Percentiles rank a stretch among this genome's conserved stretches.
Evolutionary conservation across 192 early-diverging fungal genomes (phyloP).

Genomic region (Mortierella alpina): DNA sequence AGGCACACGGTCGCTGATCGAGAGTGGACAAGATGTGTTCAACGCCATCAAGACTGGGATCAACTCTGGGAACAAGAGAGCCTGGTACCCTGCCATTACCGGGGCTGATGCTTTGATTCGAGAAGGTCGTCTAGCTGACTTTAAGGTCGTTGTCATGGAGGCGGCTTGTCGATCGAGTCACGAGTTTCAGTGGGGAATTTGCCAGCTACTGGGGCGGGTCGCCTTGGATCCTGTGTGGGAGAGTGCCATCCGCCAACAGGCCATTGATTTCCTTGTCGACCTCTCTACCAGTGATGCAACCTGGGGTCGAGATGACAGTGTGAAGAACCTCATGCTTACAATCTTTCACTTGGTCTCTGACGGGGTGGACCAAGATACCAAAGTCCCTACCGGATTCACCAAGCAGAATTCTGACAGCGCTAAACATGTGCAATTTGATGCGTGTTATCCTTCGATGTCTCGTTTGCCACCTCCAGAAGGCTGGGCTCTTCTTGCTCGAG

Average conservation of each 20-base stretch:
- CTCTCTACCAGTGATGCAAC: neutral
- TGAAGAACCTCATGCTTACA: conserved; percentile 1
- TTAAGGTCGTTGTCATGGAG: neutral
- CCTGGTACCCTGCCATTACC: conserved; percentile 12
- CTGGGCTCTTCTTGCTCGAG: neutral
- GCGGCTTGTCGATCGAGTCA: neutral
- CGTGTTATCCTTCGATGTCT: no score
- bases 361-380: neutral
- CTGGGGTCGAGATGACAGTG: neutral
- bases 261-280: conserved; percentile 5
- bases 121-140: conserved; percentile 10
- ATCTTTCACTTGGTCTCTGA: neutral
- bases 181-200: conserved; percentile 6
- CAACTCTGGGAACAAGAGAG: neutral
- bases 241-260: neutral
- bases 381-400: no score
- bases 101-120: neutral
- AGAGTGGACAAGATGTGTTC: neutral
- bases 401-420: no score
- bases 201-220: conserved; percentile 9
- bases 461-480: neutral
- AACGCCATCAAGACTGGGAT: neutral
- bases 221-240: conserved; percentile 11
- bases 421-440: no score
- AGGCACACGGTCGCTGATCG: neutral